Evolutionary conservation across 2,329 filamentous ascomycete genomes (phyloP).

Genomic region (Alternaria solani): DNA sequence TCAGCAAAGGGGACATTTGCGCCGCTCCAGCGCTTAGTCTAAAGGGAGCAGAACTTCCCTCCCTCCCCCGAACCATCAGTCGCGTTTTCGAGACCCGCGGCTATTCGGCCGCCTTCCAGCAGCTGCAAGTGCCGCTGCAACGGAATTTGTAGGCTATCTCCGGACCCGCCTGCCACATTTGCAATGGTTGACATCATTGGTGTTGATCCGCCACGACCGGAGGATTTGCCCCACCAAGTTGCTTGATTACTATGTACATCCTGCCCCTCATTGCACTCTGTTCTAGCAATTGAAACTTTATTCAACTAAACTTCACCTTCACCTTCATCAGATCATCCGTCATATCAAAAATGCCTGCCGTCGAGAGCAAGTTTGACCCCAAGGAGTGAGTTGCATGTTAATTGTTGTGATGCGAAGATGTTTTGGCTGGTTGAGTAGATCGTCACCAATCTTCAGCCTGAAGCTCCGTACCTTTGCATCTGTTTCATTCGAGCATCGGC

Average conservation of each 20-base stretch:
- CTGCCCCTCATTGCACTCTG: constrained; percentile 21
- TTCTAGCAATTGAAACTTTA: not conserved
- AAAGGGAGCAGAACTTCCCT: not conserved
- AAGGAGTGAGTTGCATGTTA: constrained; percentile 42
- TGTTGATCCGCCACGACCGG: not conserved
- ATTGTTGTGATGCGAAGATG: not conserved
- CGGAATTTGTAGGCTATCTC: not conserved
- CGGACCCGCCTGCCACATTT: constrained; percentile 8
- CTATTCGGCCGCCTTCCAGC: not conserved
- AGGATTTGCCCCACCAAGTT: constrained; percentile 20
- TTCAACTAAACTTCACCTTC: not conserved
- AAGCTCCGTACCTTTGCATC: not conserved
- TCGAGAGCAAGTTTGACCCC: constrained; percentile 59
- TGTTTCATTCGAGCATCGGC: not conserved
- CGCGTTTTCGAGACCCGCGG: not conserved
- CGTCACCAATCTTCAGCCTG: not conserved
- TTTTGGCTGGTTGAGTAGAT: not conserved
- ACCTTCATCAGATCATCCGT: not conserved
- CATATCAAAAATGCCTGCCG: constrained; percentile 41
- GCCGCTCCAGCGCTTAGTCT: not conserved
- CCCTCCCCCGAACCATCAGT: not conserved
- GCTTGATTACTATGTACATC: not conserved
- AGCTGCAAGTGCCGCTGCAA: not conserved
- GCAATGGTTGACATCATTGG: constrained; percentile 19
- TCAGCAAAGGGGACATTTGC: constrained; percentile 4